Evolutionary conservation across 2,329 filamentous ascomycete species (phyloP), one percentile per base, ranked within the genome.

Genomic region (Fusarium keratoplasticum): DNA sequence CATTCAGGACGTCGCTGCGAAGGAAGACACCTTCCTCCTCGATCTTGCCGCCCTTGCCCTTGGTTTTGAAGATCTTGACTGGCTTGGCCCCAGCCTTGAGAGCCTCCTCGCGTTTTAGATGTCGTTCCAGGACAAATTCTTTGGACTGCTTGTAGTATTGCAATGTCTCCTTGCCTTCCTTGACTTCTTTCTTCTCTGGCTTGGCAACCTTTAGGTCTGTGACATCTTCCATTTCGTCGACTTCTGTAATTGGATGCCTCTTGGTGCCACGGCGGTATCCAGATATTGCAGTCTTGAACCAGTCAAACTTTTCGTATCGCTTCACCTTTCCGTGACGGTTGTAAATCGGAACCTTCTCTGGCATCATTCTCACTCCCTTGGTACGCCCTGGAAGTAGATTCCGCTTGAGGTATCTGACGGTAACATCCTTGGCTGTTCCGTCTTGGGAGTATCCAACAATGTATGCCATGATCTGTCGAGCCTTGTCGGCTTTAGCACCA

Each of bases 371-470:
- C 72, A 92, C 89, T 5, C 95, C 95, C 80, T 98, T 98, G 0
- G 96, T 97, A 75, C 95, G 93, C 5, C 96, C 96, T 1, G 96
- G 96, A 80, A 95, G 91, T 62, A 93, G 88, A 66, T 93, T 93
- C 25, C 92, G 90, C 78, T 93, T 95, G 9, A 99, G 85, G 81
- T 99, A 99, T 31, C 96, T 90, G 13, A 96, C 92, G 0, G 96
- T 99, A 18, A 99, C 93, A 80, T 99, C 96, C 81, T 98, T 98
- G 14, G 95, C 95, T 0, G 95, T 95, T 3, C 94, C 94, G 79
- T 98, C 95, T 4, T 90, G 84, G 1, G 94, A 94, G 82, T 94
- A 94, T 0, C 93, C 95, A 22, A 98, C 87, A 3, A 97, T 89
- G 78, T 99, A 99, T 54, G 94, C 94, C 78, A 98, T 95, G 14